These are phyloP conservation scores for Exophiala xenobiotica DNA, from an alignment of 2,329 filamentous ascomycete genomes.

Conservation along the genomic window DNA sequence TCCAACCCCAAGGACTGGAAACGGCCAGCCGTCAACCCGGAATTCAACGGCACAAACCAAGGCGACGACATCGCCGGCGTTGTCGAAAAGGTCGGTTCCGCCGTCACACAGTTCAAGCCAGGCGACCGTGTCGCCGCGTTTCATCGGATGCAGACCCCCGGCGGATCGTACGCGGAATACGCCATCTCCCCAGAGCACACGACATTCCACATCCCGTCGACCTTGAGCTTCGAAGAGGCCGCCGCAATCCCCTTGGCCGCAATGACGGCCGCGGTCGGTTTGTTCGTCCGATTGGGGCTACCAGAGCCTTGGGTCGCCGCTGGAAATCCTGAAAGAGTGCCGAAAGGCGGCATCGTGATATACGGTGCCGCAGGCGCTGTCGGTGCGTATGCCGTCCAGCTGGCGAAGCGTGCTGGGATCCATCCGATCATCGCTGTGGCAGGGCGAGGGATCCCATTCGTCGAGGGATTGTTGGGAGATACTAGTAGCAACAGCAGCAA, in stretches of 20 bases:
- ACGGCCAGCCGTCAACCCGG: conserved; percentile 2
- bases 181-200: conserved; percentile 54
- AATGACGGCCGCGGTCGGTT: conserved; percentile 21
- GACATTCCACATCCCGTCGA: conserved; percentile 54
- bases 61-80: conserved; percentile 55
- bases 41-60: conserved; percentile 37
- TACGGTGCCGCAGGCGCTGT: conserved; percentile 59
- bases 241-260: conserved; percentile 22
- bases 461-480: conserved; percentile 55
- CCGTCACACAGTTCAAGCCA: conserved; percentile 54
- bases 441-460: conserved; percentile 51
- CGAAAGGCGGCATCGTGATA: conserved; percentile 43
- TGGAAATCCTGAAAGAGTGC: background rate
- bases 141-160: conserved; percentile 49
- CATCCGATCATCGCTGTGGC: conserved; percentile 63
- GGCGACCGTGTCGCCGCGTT: conserved; percentile 56
- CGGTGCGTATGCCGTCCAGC: conserved; percentile 59
- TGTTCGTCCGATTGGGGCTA: conserved; percentile 16
- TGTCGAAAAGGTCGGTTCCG: conserved; percentile 51
- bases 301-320: conserved; percentile 17
- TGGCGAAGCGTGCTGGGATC: conserved; percentile 56
- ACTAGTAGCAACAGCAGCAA: no score
- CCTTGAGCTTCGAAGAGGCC: conserved; percentile 52
- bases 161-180: conserved; percentile 59
- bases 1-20: conserved; percentile 53